These are phyloP conservation scores for Aspergillaceae sp. DNA, from an alignment of 2,329 filamentous ascomycete species.

Conservation along the genomic window DNA sequence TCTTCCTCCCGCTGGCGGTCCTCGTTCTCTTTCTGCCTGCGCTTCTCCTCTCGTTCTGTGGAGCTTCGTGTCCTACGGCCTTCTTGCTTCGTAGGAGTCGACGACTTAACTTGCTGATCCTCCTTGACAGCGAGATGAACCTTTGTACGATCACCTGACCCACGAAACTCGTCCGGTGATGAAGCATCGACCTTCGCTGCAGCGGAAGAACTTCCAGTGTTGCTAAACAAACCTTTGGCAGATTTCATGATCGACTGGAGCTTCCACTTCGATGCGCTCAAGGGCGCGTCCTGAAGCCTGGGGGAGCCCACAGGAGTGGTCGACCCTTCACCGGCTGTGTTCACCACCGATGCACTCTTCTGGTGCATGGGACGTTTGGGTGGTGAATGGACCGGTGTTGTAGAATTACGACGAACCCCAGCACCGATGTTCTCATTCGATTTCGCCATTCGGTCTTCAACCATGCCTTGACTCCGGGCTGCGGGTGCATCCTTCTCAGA, in stretches of 20 bases:
- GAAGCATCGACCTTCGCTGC: conserved; percentile 51
- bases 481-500: conserved; percentile 6
- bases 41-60: conserved; percentile 45
- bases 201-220: conserved; percentile 54
- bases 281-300: conserved; percentile 59
- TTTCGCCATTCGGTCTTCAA: conserved; percentile 9
- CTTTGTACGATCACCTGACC: conserved; percentile 20
- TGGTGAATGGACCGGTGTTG: conserved; percentile 51
- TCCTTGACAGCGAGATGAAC: conserved; percentile 13
- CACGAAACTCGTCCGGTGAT: conserved; percentile 31
- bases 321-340: conserved; percentile 43
- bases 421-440: conserved; percentile 10
- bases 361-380: conserved; percentile 43
- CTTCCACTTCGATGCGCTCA: conserved; percentile 89
- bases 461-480: conserved; percentile 5
- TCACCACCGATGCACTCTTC: conserved; percentile 55
- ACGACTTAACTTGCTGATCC: conserved; percentile 14
- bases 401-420: conserved; percentile 53
- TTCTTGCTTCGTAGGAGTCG: conserved; percentile 29
- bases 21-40: conserved; percentile 25
- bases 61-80: conserved; percentile 49
- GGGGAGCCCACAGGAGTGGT: conserved; percentile 54
- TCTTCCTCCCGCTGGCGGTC: conserved; percentile 18
- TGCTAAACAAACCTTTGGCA: conserved; percentile 77
- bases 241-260: conserved; percentile 84